phyloP scores from a whole-genome alignment of 1,284 basidiomycete species.

The Fomes fomentarius region DNA sequence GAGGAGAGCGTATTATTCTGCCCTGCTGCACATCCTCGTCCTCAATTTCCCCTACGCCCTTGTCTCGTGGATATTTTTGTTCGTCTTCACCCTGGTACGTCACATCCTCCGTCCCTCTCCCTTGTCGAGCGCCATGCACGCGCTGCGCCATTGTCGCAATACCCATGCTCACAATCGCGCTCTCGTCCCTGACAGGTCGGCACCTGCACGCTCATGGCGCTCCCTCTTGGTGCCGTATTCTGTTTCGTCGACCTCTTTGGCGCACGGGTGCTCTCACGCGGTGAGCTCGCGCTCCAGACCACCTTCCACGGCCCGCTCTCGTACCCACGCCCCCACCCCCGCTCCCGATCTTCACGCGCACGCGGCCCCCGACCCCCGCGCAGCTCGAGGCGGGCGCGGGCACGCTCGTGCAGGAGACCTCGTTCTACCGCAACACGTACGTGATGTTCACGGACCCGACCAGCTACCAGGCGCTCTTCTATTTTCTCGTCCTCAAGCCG shows the following conservation, averaged over 20 bases:
- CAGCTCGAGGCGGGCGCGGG: constrained; percentile 52
- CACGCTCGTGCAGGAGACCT: constrained; percentile 48
- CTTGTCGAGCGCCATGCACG: not conserved
- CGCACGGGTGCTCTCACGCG: constrained; percentile 67
- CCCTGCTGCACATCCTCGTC: constrained; percentile 67
- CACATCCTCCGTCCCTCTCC: not conserved
- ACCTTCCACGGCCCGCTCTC: constrained; percentile 69
- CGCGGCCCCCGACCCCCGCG: constrained; percentile 46
- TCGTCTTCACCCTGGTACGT: constrained; percentile 77
- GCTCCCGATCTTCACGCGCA: constrained; percentile 69
- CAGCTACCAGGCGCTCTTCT: constrained; percentile 81
- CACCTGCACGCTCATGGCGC: constrained; percentile 72
- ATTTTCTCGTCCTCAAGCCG: constrained; percentile 83
- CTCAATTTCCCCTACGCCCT: constrained; percentile 79
- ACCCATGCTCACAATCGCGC: not conserved
- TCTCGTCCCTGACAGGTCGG: constrained; percentile 52
- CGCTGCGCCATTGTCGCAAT: constrained; percentile 8
- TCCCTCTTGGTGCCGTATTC: constrained; percentile 75
- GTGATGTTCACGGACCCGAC: constrained; percentile 82
- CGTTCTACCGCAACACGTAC: constrained; percentile 78
- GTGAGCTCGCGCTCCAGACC: constrained; percentile 71
- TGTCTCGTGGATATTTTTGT: constrained; percentile 71
- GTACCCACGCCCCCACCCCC: constrained; percentile 62
- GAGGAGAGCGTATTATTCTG: constrained; percentile 56
- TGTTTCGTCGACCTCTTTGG: constrained; percentile 78